Conservation (phyloP, 257 asterid species). For the Nicotiana undulata region DNA sequence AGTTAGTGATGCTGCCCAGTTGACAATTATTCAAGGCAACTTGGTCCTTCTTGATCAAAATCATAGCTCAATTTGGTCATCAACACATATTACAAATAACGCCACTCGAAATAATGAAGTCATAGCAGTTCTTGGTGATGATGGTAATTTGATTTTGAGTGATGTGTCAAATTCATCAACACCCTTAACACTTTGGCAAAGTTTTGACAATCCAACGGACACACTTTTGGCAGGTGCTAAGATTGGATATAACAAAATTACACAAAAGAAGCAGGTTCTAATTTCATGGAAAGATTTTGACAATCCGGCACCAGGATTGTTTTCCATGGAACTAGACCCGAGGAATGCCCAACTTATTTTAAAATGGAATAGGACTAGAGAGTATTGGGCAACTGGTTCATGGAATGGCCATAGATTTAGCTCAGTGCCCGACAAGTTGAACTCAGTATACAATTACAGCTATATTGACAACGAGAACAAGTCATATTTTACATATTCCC, state of each 20-base stretch:
- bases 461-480: slow-evolving; percentile 24
- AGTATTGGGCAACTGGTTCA: slow-evolving; percentile 59
- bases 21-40: background rate
- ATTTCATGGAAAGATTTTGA: slow-evolving; percentile 13
- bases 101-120: background rate
- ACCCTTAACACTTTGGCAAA: slow-evolving; percentile 18
- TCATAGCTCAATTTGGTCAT: background rate
- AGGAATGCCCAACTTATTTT: background rate
- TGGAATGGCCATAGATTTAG: slow-evolving; percentile 58
- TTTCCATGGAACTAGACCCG: slow-evolving; percentile 5
- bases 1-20: slow-evolving; percentile 6
- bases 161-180: background rate
- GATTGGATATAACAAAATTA: background rate
- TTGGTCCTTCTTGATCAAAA: background rate
- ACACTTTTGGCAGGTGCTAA: background rate
- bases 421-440: slow-evolving; percentile 25
- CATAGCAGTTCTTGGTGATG: slow-evolving; percentile 6
- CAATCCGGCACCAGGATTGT: slow-evolving; percentile 14
- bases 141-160: slow-evolving; percentile 16
- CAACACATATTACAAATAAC: background rate
- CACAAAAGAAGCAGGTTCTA: background rate
- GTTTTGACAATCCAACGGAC: slow-evolving; percentile 24
- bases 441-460: slow-evolving; percentile 15
- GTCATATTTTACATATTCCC: slow-evolving; percentile 34
- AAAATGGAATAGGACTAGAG: slow-evolving; percentile 11